phyloP scores from a whole-genome alignment of 2,329 filamentous ascomycete species.

The Verticillium dahliae region DNA sequence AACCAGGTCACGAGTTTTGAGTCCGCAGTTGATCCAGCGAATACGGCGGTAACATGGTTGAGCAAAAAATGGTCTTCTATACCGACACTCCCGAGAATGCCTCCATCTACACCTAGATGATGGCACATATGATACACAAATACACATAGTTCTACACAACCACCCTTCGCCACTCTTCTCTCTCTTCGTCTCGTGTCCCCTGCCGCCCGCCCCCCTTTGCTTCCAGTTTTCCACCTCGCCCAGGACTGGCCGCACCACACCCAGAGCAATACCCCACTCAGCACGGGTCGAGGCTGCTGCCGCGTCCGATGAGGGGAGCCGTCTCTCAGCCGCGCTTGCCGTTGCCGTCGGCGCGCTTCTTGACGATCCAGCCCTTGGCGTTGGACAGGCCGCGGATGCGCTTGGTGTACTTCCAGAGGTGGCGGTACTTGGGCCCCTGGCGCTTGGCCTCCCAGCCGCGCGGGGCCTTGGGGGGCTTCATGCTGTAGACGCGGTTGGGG shows the following conservation, averaged over 20 bases:
- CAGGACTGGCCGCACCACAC: no score
- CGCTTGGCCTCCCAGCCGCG: slow-evolving; percentile 62
- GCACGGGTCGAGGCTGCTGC: no score
- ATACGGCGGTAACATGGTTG: no score
- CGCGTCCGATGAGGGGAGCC: no score
- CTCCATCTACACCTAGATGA: slow-evolving; percentile 11
- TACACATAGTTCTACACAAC: slow-evolving; percentile 13
- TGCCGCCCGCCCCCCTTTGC: no score
- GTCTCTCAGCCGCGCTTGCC: slow-evolving; percentile 1
- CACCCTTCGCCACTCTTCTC: slow-evolving; percentile 1
- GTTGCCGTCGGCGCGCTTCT: slow-evolving; percentile 4
- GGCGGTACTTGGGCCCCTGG: slow-evolving; percentile 57
- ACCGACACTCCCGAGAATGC: slow-evolving; percentile 7
- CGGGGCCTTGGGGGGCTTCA: slow-evolving; percentile 53
- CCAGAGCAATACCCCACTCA: background rate
- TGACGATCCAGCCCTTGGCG: slow-evolving; percentile 33
- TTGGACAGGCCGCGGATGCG: slow-evolving; percentile 43
- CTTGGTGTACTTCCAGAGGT: slow-evolving; percentile 60
- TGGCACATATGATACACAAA: slow-evolving; percentile 10
- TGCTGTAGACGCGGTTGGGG: slow-evolving; percentile 65
- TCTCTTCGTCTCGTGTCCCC: slow-evolving; percentile 1
- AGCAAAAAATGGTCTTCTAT: slow-evolving; percentile 4
- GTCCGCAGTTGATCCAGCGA: no score
- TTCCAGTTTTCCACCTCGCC: no score
- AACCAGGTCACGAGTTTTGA: no score